Evolutionary conservation across 2,329 filamentous ascomycete genomes (phyloP).

Genomic region (Colletotrichum sp.): DNA sequence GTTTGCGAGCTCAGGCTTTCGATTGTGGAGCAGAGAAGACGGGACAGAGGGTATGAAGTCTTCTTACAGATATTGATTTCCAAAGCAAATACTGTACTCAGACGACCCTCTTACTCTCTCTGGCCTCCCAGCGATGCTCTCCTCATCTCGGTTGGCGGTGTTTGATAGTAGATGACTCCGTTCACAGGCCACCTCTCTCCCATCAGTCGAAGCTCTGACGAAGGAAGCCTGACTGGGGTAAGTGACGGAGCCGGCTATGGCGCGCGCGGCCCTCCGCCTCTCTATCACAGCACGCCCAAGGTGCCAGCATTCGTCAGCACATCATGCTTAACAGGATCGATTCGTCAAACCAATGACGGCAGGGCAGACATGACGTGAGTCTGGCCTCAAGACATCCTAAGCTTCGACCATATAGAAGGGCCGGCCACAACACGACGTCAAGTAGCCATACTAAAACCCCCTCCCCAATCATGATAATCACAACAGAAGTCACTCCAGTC

Average conservation of each 20-base stretch:
- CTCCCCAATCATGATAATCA: neutral
- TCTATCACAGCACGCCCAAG: no score
- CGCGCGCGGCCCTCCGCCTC: neutral
- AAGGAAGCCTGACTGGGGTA: neutral
- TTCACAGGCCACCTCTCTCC: neutral
- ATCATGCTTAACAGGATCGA: neutral
- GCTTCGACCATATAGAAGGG: no score
- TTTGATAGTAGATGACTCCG: accelerated
- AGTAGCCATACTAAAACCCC: neutral
- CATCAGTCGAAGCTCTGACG: neutral
- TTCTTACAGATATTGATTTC: neutral
- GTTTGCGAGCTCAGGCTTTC: neutral
- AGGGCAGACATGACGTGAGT: accelerated
- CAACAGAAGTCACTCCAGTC: neutral
- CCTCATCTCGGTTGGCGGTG: neutral
- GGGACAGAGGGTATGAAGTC: neutral
- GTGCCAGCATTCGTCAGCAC: no score
- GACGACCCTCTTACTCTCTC: neutral
- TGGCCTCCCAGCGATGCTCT: neutral
- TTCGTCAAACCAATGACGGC: accelerated
- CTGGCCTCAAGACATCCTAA: neutral
- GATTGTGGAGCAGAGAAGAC: neutral
- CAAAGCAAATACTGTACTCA: neutral
- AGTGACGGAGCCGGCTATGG: neutral
- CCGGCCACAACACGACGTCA: neutral